Base-by-base conservation (phyloP, 2,329 filamentous ascomycete genomes). In the Reticulascus tulasneorum region DNA sequence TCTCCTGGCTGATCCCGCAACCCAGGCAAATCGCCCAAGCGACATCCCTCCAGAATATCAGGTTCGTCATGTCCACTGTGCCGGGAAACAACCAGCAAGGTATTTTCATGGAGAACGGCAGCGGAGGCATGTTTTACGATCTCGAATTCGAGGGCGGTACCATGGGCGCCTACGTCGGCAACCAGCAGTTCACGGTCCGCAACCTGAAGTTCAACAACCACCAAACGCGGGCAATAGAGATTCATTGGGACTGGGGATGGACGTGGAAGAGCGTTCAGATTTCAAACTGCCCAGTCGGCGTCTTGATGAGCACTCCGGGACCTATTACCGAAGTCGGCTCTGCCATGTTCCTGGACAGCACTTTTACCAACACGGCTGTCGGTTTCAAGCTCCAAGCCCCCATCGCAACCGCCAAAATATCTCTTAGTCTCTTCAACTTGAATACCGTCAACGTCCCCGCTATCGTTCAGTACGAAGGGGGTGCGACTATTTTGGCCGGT, bases 181-280 rank as follows among this genome's bases (percentile, higher is more conserved):
- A 76, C 51, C 77, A 82, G 50, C 82, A 87, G 53, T 86, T 84
- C 52, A 84, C 80, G 4, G 79, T 77, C 44, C 70, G 78, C 27
- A 82, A 84, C 55, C 47, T 86, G 33, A 73, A 67, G 12, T 86
- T 86, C 63, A 77, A 78, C 46, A 66, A 71, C 52, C 79, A 77
- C 58, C 67, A 76, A 45, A 85, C 79, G 7, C 40, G 37, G 4
- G 74, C 76, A 30, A 75, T 86, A 34, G 77, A 73, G 52, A 75
- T 84, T 59, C 74, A 82, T 46, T 87, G 84, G 83, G 75, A 84
- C 58, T 88, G 83, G 83, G 75, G 76, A 19, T 88, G 80, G 78
- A 80, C 75, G 8, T 34, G 32, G 32, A 34, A 34, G 23, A 36
- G 29, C 7, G 23, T 46, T 2, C 33, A 23, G 18, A 20, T 45